Conservation (phyloP, 2,329 filamentous ascomycete species). For the Dendryphion nanum region DNA sequence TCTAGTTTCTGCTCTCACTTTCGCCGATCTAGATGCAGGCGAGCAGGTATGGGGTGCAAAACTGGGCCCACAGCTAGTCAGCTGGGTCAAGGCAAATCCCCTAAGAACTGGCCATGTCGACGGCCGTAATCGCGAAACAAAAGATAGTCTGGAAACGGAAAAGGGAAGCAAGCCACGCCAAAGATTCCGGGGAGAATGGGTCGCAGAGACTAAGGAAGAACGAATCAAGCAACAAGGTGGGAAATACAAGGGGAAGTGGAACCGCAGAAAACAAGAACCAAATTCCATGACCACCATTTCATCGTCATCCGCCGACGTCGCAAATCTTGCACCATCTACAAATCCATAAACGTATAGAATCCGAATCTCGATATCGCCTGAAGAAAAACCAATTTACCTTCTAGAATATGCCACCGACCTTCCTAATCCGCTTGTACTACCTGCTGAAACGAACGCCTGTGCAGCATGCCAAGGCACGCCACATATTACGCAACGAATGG, state of each 20-base stretch:
- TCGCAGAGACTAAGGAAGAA: slow-evolving; percentile 25
- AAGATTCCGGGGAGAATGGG: slow-evolving; percentile 28
- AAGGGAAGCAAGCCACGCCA: slow-evolving; percentile 15
- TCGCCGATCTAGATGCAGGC: slow-evolving; percentile 18
- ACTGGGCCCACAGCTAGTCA: slow-evolving; percentile 18
- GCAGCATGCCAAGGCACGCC: too few species aligned
- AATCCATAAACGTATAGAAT: too few species aligned
- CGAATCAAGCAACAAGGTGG: slow-evolving; percentile 25
- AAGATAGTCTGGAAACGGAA: slow-evolving; percentile 12
- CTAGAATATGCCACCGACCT: too few species aligned
- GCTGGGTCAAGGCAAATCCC: slow-evolving; percentile 13
- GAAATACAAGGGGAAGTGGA: slow-evolving; percentile 4
- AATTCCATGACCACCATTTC: too few species aligned
- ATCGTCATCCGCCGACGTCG: too few species aligned
- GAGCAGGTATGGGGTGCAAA: slow-evolving; percentile 23
- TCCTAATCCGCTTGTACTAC: too few species aligned
- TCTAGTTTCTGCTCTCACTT: slow-evolving; percentile 16
- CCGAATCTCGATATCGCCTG: too few species aligned
- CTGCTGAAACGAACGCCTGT: too few species aligned
- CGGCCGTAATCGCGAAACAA: neutral
- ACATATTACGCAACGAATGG: too few species aligned
- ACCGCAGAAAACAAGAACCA: too few species aligned
- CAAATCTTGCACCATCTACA: too few species aligned
- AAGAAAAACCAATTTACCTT: too few species aligned
- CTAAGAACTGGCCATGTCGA: neutral